Evolutionary conservation across 495 filamentous ascomycete genomes (phyloP).

Genomic region (Rhizodiscina lignyota): DNA sequence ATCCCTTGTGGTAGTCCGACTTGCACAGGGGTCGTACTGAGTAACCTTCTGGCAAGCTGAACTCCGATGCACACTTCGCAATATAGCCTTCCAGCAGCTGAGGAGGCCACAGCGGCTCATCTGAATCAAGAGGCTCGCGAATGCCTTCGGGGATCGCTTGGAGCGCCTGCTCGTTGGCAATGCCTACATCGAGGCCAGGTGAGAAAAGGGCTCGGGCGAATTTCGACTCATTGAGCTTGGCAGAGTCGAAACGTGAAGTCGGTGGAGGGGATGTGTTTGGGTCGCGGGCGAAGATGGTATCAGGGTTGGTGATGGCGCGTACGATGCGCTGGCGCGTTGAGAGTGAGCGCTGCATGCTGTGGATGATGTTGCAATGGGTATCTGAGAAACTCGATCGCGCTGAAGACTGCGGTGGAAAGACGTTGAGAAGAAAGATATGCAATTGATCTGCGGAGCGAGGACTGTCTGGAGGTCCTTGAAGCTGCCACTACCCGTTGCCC

Average conservation of each 20-base stretch:
- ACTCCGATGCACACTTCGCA: too few species aligned
- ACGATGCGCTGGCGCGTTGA: background rate
- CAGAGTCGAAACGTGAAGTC: background rate
- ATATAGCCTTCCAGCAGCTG: conserved; percentile 1
- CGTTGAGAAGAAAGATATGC: too few species aligned
- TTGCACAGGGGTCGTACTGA: background rate
- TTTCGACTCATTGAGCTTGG: background rate
- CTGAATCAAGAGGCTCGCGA: too few species aligned
- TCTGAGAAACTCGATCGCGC: too few species aligned
- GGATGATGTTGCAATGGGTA: too few species aligned
- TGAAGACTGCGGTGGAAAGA: too few species aligned
- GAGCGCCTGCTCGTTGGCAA: background rate
- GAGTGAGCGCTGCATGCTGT: background rate
- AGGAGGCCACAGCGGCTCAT: too few species aligned
- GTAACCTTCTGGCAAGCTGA: conserved; percentile 6
- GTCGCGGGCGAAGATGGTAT: conserved; percentile 2
- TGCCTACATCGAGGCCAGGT: background rate
- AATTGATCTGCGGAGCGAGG: too few species aligned
- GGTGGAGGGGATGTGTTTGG: background rate
- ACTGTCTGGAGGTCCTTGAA: too few species aligned
- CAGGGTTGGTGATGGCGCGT: conserved; percentile 3
- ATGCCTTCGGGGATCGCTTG: background rate
- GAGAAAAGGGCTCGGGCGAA: background rate
- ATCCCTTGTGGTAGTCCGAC: conserved; percentile 2
- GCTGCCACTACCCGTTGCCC: too few species aligned